Evolutionary conservation across 1,284 basidiomycete genomes (phyloP).

Genomic region (Ceratobasidium sp.): DNA sequence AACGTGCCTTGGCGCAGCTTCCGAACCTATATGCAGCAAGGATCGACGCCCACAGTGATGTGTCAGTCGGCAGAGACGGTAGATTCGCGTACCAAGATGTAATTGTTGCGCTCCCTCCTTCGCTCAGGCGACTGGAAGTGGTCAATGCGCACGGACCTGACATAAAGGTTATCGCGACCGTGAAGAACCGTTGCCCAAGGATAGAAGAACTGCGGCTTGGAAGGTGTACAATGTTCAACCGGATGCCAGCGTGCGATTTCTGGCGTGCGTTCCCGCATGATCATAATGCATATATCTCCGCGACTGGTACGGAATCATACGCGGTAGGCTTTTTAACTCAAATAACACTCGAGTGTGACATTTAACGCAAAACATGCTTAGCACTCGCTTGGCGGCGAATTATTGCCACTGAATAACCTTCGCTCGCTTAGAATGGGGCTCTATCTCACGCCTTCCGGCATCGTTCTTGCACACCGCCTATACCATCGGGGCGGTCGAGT

Average conservation of each 20-base stretch:
- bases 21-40: neutral
- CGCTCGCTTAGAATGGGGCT: constrained; percentile 7
- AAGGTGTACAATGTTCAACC: constrained; percentile 24
- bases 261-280: constrained; percentile 29
- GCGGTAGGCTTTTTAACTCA: constrained; percentile 3
- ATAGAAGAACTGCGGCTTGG: constrained; percentile 21
- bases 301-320: constrained; percentile 18
- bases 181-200: constrained; percentile 5
- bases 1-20: neutral
- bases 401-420: constrained; percentile 10
- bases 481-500: constrained; percentile 3
- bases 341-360: neutral
- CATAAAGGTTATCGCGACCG: constrained; percentile 10
- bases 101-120: constrained; percentile 18
- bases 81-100: constrained; percentile 21
- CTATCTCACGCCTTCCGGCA: constrained; percentile 13
- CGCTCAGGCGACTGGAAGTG: constrained; percentile 11
- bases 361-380: neutral
- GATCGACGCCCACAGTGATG: constrained; percentile 22
- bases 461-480: constrained; percentile 21
- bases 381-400: constrained; percentile 29
- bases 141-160: constrained; percentile 22
- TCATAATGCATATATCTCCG: constrained; percentile 33
- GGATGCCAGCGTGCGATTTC: neutral
- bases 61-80: neutral